A percentile compares a stretch with the other conserved stretches of the same genome.
phyloP scores from a whole-genome alignment of 139 green algal genomes.

The Gonium pectorale region DNA sequence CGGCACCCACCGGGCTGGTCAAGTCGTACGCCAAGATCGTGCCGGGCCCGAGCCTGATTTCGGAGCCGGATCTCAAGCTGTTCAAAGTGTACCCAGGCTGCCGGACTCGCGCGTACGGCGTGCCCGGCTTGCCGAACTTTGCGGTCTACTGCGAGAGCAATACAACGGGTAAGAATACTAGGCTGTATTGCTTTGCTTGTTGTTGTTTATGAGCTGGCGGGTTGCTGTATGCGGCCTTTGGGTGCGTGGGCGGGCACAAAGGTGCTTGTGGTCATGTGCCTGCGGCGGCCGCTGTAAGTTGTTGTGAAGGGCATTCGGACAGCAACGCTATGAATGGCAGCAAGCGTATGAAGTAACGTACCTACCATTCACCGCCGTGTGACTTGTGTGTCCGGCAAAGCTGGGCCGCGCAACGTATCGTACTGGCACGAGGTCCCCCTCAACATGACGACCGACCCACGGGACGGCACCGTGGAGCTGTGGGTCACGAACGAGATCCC shows the following conservation, averaged over 20 bases:
- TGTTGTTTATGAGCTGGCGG: too few species aligned
- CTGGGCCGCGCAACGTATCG: slow-evolving; percentile 20
- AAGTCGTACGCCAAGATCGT: not conserved
- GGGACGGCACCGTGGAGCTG: not conserved
- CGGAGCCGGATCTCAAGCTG: not conserved
- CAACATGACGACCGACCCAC: slow-evolving; percentile 17
- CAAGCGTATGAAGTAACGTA: too few species aligned
- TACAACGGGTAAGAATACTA: too few species aligned
- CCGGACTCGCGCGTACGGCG: not conserved
- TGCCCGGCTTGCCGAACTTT: slow-evolving; percentile 7
- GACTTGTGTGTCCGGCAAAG: too few species aligned
- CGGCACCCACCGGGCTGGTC: not conserved
- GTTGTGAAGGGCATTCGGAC: too few species aligned
- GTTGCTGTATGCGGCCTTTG: too few species aligned
- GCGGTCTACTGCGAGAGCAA: slow-evolving; percentile 22
- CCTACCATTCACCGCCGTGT: too few species aligned
- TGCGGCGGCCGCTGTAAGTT: too few species aligned
- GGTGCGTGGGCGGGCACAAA: too few species aligned
- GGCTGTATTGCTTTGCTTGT: too few species aligned
- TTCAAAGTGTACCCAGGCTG: slow-evolving; percentile 26
- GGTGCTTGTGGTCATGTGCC: too few species aligned
- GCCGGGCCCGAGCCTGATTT: not conserved
- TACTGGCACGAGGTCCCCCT: slow-evolving; percentile 39
- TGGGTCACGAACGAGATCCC: slow-evolving; percentile 37
- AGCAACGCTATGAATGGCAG: too few species aligned